A percentile compares a stretch with the other conserved stretches of the same genome.
Conservation (phyloP, 1,284 basidiomycete genomes). For the Cystobasidium slooffiae region DNA sequence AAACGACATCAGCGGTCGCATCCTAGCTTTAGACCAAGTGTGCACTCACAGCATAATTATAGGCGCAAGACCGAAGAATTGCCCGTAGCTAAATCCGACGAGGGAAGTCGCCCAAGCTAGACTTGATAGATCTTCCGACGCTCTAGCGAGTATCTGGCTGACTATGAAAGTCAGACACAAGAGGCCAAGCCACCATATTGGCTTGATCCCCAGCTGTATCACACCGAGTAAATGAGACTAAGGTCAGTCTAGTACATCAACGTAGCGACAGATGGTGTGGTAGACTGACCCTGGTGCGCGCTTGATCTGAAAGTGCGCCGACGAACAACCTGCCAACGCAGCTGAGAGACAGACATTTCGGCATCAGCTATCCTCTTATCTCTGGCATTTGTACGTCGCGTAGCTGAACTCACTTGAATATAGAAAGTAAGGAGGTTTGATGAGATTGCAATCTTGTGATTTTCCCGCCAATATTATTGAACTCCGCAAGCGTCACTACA, state of each 20-base stretch:
- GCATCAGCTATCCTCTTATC: background rate
- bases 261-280: background rate
- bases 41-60: constrained; percentile 37
- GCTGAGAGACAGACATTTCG: background rate
- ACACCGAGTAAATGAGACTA: background rate
- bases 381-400: too few species aligned
- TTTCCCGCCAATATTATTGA: constrained; percentile 29
- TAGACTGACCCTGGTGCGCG: constrained; percentile 6
- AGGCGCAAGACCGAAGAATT: constrained; percentile 39
- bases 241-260: background rate
- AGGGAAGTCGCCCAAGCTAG: constrained; percentile 41
- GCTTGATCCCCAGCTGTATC: constrained; percentile 18
- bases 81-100: constrained; percentile 42
- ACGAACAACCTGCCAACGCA: constrained; percentile 39
- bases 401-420: constrained; percentile 36
- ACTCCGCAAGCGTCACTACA: constrained; percentile 33
- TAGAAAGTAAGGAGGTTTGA: constrained; percentile 40
- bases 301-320: constrained; percentile 33
- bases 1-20: background rate
- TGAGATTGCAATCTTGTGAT: constrained; percentile 28
- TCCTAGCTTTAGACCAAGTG: background rate
- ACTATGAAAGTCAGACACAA: constrained; percentile 29
- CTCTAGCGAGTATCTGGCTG: constrained; percentile 34
- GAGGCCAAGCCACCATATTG: constrained; percentile 40
- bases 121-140: constrained; percentile 15